phyloP scores from a whole-genome alignment of 1,139 yeast species.

The Diutina ranongensis region DNA sequence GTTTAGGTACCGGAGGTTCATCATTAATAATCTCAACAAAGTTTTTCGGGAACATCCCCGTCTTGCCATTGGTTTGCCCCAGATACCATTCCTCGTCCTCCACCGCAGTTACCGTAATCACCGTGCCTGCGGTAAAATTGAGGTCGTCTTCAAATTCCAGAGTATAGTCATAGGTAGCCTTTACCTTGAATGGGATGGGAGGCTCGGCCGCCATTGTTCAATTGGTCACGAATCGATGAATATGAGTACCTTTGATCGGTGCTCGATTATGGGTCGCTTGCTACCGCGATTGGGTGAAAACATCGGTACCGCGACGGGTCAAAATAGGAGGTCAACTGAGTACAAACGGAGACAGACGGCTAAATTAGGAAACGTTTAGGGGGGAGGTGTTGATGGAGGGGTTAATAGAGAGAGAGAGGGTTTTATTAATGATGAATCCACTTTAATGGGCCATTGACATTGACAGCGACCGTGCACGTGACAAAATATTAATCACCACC shows the following conservation, averaged over 20 bases:
- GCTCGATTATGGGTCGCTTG: not conserved
- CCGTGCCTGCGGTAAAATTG: constrained; percentile 52
- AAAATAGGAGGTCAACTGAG: not conserved
- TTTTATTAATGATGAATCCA: too few species aligned
- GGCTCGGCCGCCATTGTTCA: constrained; percentile 2
- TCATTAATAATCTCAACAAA: constrained; percentile 44
- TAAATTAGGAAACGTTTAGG: too few species aligned
- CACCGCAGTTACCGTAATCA: constrained; percentile 59
- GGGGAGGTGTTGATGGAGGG: not conserved
- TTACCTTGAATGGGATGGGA: constrained; percentile 51
- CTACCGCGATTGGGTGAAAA: not conserved
- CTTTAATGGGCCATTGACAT: too few species aligned
- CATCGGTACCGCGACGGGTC: not conserved
- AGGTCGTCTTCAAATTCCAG: constrained; percentile 84
- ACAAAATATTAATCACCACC: too few species aligned
- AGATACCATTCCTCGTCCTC: constrained; percentile 90
- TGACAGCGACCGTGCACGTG: too few species aligned
- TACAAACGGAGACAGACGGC: too few species aligned
- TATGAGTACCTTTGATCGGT: not conserved
- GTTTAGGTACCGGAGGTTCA: constrained; percentile 9
- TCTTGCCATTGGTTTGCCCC: constrained; percentile 47
- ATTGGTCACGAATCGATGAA: not conserved
- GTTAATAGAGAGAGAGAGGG: too few species aligned
- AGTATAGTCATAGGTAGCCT: constrained; percentile 58
- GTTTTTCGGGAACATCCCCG: constrained; percentile 83